phyloP scores from a whole-genome alignment of 441 rosid species.

The Eutrema salsugineum region DNA sequence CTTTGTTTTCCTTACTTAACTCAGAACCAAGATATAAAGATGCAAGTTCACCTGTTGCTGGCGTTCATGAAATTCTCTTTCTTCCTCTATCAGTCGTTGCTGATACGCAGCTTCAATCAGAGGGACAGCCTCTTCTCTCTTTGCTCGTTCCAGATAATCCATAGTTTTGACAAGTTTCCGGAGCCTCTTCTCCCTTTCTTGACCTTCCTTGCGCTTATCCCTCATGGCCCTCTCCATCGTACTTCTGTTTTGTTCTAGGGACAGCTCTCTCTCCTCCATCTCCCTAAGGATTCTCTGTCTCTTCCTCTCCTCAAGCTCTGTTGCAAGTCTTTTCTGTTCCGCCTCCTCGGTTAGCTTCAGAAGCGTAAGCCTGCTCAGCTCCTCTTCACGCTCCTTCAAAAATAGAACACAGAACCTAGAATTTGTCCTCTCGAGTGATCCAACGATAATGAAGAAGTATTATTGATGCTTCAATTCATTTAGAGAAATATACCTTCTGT shows the following conservation, averaged over 20 bases:
- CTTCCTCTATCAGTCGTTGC: slow-evolving; percentile 82
- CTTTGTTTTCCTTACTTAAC: no score
- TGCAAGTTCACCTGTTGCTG: slow-evolving; percentile 45
- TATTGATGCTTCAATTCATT: slow-evolving; percentile 31
- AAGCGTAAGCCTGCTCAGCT: slow-evolving; percentile 59
- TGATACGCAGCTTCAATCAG: slow-evolving; percentile 89
- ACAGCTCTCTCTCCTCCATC: slow-evolving; percentile 78
- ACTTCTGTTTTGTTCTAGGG: slow-evolving; percentile 45
- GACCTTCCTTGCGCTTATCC: slow-evolving; percentile 85
- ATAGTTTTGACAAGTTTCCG: slow-evolving; percentile 78
- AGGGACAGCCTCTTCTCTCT: slow-evolving; percentile 93
- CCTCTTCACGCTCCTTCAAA: slow-evolving; percentile 84
- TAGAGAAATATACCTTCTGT: slow-evolving; percentile 64
- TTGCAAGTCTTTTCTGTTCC: slow-evolving; percentile 73
- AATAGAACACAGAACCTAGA: neutral
- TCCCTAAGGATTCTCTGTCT: slow-evolving; percentile 65
- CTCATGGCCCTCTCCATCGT: slow-evolving; percentile 74
- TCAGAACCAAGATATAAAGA: no score
- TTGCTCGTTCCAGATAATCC: slow-evolving; percentile 94
- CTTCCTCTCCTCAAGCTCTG: slow-evolving; percentile 65
- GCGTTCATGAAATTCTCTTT: slow-evolving; percentile 68
- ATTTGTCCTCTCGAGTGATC: neutral
- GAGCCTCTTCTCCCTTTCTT: slow-evolving; percentile 86
- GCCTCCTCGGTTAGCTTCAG: slow-evolving; percentile 84
- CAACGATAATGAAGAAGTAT: neutral